phyloP scores from a whole-genome alignment of 805 yeast genomes.

The Candida broadrunensis region DNA sequence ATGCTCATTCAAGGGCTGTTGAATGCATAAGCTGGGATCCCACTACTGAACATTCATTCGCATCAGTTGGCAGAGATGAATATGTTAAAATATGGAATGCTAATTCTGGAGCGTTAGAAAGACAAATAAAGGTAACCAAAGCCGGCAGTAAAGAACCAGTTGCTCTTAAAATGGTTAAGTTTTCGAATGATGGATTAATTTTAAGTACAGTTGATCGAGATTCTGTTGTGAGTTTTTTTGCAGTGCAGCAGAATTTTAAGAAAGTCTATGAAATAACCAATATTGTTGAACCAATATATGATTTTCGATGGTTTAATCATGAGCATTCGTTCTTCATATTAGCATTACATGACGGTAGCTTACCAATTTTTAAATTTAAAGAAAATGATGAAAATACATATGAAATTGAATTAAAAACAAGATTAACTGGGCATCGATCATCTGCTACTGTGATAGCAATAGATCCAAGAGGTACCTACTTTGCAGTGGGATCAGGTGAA shows the following conservation, averaged over 20 bases:
- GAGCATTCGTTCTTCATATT: slow-evolving; percentile 27
- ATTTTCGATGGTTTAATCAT: slow-evolving; percentile 45
- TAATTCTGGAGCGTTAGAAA: slow-evolving; percentile 27
- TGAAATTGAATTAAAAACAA: slow-evolving; percentile 8
- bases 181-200: slow-evolving; percentile 46
- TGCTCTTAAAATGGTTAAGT: slow-evolving; percentile 24
- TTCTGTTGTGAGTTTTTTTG: slow-evolving; percentile 33
- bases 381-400: slow-evolving; percentile 5
- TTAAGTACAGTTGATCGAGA: slow-evolving; percentile 43
- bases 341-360: slow-evolving; percentile 49
- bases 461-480: slow-evolving; percentile 50
- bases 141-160: slow-evolving; percentile 5
- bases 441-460: slow-evolving; percentile 44
- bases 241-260: slow-evolving; percentile 20
- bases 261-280: slow-evolving; percentile 19
- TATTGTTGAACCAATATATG: slow-evolving; percentile 31
- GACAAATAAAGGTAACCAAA: slow-evolving; percentile 25
- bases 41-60: slow-evolving; percentile 39
- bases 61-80: slow-evolving; percentile 48
- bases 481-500: slow-evolving; percentile 56
- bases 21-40: slow-evolving; percentile 51
- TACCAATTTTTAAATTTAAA: slow-evolving; percentile 20
- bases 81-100: slow-evolving; percentile 47
- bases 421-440: slow-evolving; percentile 46
- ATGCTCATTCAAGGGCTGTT: slow-evolving; percentile 38